Evolutionary conservation across 1,139 yeast species (phyloP), one percentile per base, ranked within the genome.

Genomic region (Pichia sp.): DNA sequence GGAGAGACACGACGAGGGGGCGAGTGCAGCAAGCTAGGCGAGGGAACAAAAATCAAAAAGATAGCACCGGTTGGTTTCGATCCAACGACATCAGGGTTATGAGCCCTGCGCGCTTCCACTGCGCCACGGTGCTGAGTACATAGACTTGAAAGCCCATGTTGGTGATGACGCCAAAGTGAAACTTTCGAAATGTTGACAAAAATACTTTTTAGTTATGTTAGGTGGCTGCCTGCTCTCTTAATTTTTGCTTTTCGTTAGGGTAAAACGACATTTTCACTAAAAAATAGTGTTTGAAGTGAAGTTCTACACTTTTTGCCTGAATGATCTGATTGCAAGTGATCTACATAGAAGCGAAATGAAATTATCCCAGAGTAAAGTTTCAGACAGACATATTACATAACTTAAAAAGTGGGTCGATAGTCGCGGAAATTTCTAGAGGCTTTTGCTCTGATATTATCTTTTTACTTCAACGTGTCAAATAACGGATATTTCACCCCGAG

Each of bases 81-180:
- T 89, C 96, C 95, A 78, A 83, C 95, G 96, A 87, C 96, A 85
- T 88, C 96, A 87, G 96, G 96, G 96, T 89, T 89, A 89, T 88
- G 70, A 66, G 70, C 70, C 69, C 63, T 58, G 62, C 63, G 63
- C 63, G 62, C 63, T 60, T 59, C 63, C 63, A 56, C 63, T 60
- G 63, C 62, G 63, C 63, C 62, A 60, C 62, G 63, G 58, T 60
- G 63, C 63, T 60, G 12, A 4, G 40, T 31, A 50, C 40, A 39
- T 36, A 6, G 4, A 39, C 37, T 44, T 9, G n/a, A 31, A 31
- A 31, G 37, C 18, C 8, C 37, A 31, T 6, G 7, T 13, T 18
- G n/a, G 37, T 31, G 6, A 31, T n/a, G 37, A 25, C n/a, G 37
- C 18, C 7, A 31, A n/a, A 13, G 18, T 31, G 16, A 8, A 31